Conservation (phyloP, 83 land plant species). For the Picea mariana region DNA sequence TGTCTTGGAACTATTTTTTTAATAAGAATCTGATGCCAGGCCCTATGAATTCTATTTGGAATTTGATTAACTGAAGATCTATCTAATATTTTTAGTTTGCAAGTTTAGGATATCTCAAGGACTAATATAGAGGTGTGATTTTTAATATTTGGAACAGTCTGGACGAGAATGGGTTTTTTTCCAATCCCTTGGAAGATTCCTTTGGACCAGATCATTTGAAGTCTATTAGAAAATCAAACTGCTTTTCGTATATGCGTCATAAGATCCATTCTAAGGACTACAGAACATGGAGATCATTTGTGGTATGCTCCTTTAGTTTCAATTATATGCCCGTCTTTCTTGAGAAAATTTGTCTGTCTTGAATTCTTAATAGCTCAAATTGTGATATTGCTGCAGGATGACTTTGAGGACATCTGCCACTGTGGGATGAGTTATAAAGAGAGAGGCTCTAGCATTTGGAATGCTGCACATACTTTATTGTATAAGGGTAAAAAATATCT, state of each 20-base stretch:
- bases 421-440: conserved; percentile 25
- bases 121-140: conserved; percentile 6
- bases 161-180: conserved; percentile 31
- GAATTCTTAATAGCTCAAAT: not conserved
- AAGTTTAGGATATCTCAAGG: not conserved
- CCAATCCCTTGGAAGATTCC: conserved; percentile 34
- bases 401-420: conserved; percentile 21
- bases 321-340: not conserved
- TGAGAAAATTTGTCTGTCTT: not conserved
- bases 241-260: conserved; percentile 31
- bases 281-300: conserved; percentile 36
- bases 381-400: conserved; percentile 16
- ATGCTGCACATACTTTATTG: conserved; percentile 21
- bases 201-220: conserved; percentile 27
- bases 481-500: conserved; percentile 15
- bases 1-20: not conserved
- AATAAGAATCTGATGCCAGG: not conserved
- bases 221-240: conserved; percentile 22
- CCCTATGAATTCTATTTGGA: not conserved
- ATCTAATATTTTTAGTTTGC: not conserved
- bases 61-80: not conserved
- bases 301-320: conserved; percentile 25
- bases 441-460: conserved; percentile 24
- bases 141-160: conserved; percentile 30
- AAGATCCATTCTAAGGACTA: conserved; percentile 29